Percentiles rank a stretch among this genome's conserved stretches.
Conservation (phyloP, 1,139 yeast species). For the Suhomyces taliae region DNA sequence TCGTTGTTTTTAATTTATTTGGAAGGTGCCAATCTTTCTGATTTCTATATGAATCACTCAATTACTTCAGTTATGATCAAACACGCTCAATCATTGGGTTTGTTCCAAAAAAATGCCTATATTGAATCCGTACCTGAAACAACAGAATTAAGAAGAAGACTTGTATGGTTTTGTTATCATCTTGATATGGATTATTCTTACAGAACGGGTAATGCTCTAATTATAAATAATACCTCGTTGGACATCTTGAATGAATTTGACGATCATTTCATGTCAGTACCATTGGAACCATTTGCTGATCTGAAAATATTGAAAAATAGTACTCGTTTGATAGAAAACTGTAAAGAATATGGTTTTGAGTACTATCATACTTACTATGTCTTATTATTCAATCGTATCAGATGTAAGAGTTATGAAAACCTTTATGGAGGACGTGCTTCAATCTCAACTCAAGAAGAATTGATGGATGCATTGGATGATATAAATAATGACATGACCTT, state of each 20-base stretch:
- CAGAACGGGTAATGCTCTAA: slow-evolving; percentile 23
- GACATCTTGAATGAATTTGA: slow-evolving; percentile 16
- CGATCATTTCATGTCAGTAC: slow-evolving; percentile 10
- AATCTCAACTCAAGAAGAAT: slow-evolving; percentile 9
- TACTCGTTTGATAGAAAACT: slow-evolving; percentile 4
- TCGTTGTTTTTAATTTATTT: slow-evolving; percentile 23
- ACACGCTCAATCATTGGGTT: slow-evolving; percentile 22
- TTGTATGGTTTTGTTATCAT: slow-evolving; percentile 26
- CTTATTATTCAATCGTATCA: slow-evolving; percentile 21
- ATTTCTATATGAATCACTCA: slow-evolving; percentile 23
- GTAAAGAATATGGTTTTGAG: slow-evolving; percentile 7
- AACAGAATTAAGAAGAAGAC: slow-evolving; percentile 14
- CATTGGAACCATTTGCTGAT: slow-evolving; percentile 9
- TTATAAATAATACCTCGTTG: slow-evolving; percentile 17
- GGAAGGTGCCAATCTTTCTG: slow-evolving; percentile 25
- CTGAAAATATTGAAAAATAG: slow-evolving; percentile 1
- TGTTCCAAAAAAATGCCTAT: slow-evolving; percentile 5
- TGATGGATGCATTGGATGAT: slow-evolving; percentile 7
- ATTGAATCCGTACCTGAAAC: slow-evolving; percentile 8
- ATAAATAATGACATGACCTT: slow-evolving; percentile 19
- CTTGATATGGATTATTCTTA: slow-evolving; percentile 24
- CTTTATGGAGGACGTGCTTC: slow-evolving; percentile 17
- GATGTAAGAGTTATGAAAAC: slow-evolving; percentile 19
- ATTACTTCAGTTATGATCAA: slow-evolving; percentile 23
- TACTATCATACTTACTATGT: slow-evolving; percentile 17